These are phyloP conservation scores for Melanopsichium pennsylvanicum DNA, from an alignment of 1,284 basidiomycete genomes.

Conservation along the genomic window DNA sequence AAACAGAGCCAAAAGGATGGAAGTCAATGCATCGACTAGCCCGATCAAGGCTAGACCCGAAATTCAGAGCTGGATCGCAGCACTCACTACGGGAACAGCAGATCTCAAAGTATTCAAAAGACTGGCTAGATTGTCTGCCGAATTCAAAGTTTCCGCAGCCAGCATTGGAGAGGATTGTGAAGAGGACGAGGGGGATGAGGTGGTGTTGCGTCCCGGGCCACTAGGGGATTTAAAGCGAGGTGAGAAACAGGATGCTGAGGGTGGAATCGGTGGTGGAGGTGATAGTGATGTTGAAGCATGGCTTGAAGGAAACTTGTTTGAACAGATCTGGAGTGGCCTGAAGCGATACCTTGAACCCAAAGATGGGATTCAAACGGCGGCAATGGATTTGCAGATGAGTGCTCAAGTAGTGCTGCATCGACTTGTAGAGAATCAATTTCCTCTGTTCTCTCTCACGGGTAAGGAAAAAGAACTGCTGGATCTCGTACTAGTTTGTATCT, in stretches of 20 bases:
- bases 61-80: constrained; percentile 35
- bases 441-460: constrained; percentile 19
- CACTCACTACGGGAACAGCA: constrained; percentile 23
- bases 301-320: constrained; percentile 37
- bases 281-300: constrained; percentile 19
- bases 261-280: not conserved
- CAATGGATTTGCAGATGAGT: constrained; percentile 35
- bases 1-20: constrained; percentile 30
- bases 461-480: constrained; percentile 37
- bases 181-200: constrained; percentile 25
- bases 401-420: constrained; percentile 46
- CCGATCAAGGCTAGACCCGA: constrained; percentile 50
- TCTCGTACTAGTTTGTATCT: constrained; percentile 1
- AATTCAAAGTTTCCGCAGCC: constrained; percentile 33
- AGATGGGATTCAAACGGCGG: not conserved
- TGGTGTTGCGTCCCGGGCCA: constrained; percentile 14
- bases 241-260: too few species aligned
- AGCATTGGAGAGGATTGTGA: constrained; percentile 1
- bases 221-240: too few species aligned
- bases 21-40: constrained; percentile 9
- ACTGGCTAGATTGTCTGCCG: constrained; percentile 34
- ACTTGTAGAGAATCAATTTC: constrained; percentile 47
- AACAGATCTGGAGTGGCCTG: constrained; percentile 11
- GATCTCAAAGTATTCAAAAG: constrained; percentile 34
- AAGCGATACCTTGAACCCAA: constrained; percentile 8